phyloP scores from a whole-genome alignment of 2,329 filamentous ascomycete species.

The Aureobasidium sp. region DNA sequence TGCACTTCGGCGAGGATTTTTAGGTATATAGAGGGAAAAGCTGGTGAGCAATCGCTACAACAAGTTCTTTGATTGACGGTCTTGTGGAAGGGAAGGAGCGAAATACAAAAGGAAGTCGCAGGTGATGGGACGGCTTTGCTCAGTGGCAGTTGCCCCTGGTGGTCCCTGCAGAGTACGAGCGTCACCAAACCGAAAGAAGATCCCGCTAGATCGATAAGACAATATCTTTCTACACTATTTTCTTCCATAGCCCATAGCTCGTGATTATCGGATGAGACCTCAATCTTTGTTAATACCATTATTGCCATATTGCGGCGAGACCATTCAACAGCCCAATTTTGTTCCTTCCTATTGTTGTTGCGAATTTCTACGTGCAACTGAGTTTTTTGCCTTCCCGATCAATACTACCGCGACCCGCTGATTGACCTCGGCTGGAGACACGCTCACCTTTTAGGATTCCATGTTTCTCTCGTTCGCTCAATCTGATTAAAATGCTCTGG shows the following conservation, averaged over 20 bases:
- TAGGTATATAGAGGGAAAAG: neutral
- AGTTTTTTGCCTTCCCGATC: conserved; percentile 1
- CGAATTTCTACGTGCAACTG: neutral
- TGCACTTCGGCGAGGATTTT: neutral
- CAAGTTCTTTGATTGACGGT: neutral
- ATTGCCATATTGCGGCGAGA: neutral
- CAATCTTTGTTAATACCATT: too few species aligned
- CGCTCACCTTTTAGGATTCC: neutral
- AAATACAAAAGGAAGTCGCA: neutral
- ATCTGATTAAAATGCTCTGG: neutral
- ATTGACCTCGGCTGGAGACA: neutral
- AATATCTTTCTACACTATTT: neutral
- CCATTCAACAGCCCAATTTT: neutral
- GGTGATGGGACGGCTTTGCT: neutral
- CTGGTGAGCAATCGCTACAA: neutral
- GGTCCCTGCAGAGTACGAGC: neutral
- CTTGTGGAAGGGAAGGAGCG: neutral
- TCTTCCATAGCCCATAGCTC: neutral
- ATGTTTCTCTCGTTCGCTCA: neutral
- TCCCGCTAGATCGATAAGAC: conserved; percentile 17
- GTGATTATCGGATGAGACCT: too few species aligned
- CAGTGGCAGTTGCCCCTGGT: neutral
- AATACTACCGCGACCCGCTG: neutral
- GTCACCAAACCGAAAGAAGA: neutral
- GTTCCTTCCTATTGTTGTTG: neutral